These are phyloP conservation scores for Termitomyces bulborhizus DNA, from an alignment of 768 basidiomycete species.

Conservation along the genomic window DNA sequence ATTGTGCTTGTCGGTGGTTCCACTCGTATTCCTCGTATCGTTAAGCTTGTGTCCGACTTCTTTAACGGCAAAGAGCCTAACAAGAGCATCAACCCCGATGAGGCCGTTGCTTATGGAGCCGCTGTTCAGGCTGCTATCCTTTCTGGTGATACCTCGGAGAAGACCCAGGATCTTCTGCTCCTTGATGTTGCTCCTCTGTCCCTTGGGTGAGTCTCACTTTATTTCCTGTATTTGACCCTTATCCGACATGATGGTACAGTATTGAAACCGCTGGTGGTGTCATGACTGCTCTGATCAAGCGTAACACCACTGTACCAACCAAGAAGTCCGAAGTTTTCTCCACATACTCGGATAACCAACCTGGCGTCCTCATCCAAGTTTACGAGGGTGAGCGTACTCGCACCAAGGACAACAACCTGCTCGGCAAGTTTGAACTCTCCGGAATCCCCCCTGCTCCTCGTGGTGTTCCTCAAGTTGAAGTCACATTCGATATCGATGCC, in stretches of 20 bases:
- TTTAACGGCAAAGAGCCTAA: slow-evolving; percentile 99
- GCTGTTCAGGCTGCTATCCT: slow-evolving; percentile 98
- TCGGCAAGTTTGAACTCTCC: slow-evolving; percentile 97
- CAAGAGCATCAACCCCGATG: slow-evolving; percentile 99
- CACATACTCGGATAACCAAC: slow-evolving; percentile 97
- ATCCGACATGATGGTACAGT: slow-evolving; percentile 27
- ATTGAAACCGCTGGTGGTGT: slow-evolving; percentile 99
- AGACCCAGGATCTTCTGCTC: slow-evolving; percentile 93
- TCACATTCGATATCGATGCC: slow-evolving; percentile 97
- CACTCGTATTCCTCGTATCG: slow-evolving; percentile 95
- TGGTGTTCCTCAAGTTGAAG: slow-evolving; percentile 96
- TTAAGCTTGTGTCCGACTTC: slow-evolving; percentile 97
- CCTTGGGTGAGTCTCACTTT: slow-evolving; percentile 37
- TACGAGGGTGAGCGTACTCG: slow-evolving; percentile 98
- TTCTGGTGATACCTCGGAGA: slow-evolving; percentile 96
- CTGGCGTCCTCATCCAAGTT: slow-evolving; percentile 96
- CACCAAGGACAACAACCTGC: slow-evolving; percentile 97
- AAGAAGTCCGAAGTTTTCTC: slow-evolving; percentile 99
- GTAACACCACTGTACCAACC: slow-evolving; percentile 97
- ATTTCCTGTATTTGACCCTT: slow-evolving; percentile 10
- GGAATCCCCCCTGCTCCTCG: slow-evolving; percentile 96
- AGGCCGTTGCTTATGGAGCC: slow-evolving; percentile 97
- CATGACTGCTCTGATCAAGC: slow-evolving; percentile 97
- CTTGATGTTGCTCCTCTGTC: slow-evolving; percentile 91
- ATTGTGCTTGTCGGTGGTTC: slow-evolving; percentile 98